Evolutionary conservation across 306 rosid genomes (phyloP), one percentile per base, ranked within the genome.

Genomic region (Geum urbanum): DNA sequence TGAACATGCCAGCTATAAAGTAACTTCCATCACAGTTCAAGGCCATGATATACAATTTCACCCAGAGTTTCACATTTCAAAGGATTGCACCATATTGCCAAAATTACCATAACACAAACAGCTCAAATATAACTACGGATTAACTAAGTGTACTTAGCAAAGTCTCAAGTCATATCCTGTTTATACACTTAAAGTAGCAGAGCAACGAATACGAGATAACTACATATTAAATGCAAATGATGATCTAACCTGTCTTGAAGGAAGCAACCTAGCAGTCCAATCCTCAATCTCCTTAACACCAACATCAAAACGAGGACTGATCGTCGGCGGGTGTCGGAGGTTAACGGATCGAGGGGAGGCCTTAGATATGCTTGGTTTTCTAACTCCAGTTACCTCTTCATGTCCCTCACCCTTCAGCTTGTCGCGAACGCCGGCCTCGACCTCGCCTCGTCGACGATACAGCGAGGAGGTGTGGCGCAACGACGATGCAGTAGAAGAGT

Each of bases 221-320:
- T 24, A 7, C 9, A 16, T 45, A 9, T 10, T 39, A 35, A 59
- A 6, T 8, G 16, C 63, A 5, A 71, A 47, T 49, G 40, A n/a
- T 63, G 10, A 39, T 9, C 86, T 62, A 67, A 81, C 91, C 88
- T 86, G 91, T 81, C 91, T 81, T 1, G 88, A 86, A 53, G 91
- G 91, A 43, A 86, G 83, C 72, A 86, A 74, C 76, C 91, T 77
- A 16, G 88, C 88, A 46, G 91, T 86, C 91, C 91, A 86, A 4
- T 84, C 88, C 61, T 86, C 91, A 35, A 86, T 79, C 78, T 81
- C 88, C 69, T 86, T 84, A 40, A 86, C 91, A 50, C 91, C 88
- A 0, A 86, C 80, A 68, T 86, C 91, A 75, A 86, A 86, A 51
- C 91, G 91, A 18, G 91, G 91, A 76, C 91, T 86, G 19, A 86